Conservation (phyloP, 371 early-diverging fungal genomes). For the Lichtheimia ramosa region DNA sequence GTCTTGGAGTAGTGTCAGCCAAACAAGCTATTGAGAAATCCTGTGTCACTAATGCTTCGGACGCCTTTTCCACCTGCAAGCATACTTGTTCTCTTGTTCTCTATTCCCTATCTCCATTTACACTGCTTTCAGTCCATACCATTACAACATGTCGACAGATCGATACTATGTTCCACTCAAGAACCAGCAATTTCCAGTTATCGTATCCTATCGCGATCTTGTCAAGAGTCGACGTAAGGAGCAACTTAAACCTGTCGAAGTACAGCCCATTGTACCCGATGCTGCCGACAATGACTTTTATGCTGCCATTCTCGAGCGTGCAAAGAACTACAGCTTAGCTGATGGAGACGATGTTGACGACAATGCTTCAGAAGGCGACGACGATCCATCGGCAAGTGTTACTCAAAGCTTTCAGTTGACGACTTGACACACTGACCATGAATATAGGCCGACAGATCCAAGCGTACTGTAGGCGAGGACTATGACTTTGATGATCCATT, state of each 20-base stretch:
- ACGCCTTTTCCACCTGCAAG: too few species aligned
- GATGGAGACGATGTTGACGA: conserved; percentile 13
- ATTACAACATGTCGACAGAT: not conserved
- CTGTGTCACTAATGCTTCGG: too few species aligned
- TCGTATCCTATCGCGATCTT: conserved; percentile 21
- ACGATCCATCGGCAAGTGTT: conserved; percentile 5
- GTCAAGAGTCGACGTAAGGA: conserved; percentile 5
- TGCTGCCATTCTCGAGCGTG: conserved; percentile 11
- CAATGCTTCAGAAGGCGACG: conserved; percentile 13
- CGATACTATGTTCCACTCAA: conserved; percentile 13
- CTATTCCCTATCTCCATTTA: too few species aligned
- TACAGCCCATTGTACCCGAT: not conserved
- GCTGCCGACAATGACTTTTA: conserved; percentile 9
- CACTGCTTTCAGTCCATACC: too few species aligned
- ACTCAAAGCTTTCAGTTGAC: too few species aligned
- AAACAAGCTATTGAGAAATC: too few species aligned
- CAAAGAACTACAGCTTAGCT: conserved; percentile 3
- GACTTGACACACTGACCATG: not conserved
- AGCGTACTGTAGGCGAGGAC: conserved; percentile 11
- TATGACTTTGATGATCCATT: conserved; percentile 53
- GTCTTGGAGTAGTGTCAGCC: too few species aligned
- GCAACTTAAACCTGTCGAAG: not conserved
- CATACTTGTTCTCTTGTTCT: too few species aligned
- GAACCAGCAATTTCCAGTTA: conserved; percentile 10
- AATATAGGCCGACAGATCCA: conserved; percentile 1